phyloP scores from a whole-genome alignment of 1,284 basidiomycete genomes.

The Gomphus bonarii region DNA sequence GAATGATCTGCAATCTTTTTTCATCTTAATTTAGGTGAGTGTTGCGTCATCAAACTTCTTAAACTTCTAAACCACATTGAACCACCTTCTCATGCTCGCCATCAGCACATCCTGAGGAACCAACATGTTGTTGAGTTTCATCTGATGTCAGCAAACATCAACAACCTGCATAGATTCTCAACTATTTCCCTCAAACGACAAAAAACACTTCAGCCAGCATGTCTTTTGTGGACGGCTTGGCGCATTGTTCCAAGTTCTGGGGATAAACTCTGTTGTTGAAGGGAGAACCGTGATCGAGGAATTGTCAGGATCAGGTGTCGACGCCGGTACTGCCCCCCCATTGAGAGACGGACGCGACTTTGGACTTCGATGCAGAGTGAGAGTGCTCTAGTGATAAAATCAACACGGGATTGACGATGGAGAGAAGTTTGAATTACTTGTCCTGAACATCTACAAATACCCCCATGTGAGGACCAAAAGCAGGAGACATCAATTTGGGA shows the following conservation, averaged over 20 bases:
- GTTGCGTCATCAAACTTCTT: background rate
- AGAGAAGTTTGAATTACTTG: conserved; percentile 40
- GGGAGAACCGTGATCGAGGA: conserved; percentile 68
- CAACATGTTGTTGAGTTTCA: background rate
- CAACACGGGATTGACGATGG: background rate
- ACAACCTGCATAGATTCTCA: conserved; percentile 85
- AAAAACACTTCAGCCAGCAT: conserved; percentile 67
- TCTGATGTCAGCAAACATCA: background rate
- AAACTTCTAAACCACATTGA: background rate
- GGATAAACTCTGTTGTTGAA: conserved; percentile 94
- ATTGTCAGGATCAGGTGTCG: conserved; percentile 29
- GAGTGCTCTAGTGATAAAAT: conserved; percentile 41
- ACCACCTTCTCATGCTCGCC: conserved; percentile 62
- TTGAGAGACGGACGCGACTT: conserved; percentile 65
- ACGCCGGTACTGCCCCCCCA: conserved; percentile 26
- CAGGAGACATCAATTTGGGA: conserved; percentile 64
- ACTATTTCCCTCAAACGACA: conserved; percentile 84
- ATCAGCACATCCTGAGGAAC: conserved; percentile 61
- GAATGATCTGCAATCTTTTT: conserved; percentile 50
- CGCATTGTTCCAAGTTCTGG: conserved; percentile 90
- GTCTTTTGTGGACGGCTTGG: conserved; percentile 74
- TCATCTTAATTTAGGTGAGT: conserved; percentile 23
- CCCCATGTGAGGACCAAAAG: conserved; percentile 87
- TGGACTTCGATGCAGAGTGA: conserved; percentile 57
- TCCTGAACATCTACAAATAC: conserved; percentile 97